Base-by-base conservation (phyloP, 768 basidiomycete species). In the Pleurotus platypus region DNA sequence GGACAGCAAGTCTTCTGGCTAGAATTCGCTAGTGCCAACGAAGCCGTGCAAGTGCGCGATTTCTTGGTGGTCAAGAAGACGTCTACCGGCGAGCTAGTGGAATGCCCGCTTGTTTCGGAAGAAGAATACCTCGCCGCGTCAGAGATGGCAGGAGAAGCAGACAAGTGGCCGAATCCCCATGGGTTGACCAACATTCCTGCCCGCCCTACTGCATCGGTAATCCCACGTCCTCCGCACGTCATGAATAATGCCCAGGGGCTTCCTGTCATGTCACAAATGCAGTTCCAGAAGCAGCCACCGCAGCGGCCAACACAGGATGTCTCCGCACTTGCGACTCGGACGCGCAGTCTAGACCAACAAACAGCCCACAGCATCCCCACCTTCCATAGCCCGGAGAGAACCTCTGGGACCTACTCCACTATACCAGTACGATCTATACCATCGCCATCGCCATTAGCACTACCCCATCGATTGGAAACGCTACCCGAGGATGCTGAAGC, bases 1-100 rank as follows among this genome's bases (percentile, higher is more conserved):
- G 51, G 51, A 16, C 51, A 42, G 18, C 51, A 54, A 42, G 51
- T 54, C 37, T 54, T 54, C 51, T 54, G 51, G 51, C 51, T 54
- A 11, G 51, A 54, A 24, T 42, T 54, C n/a, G 51, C 51, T 26
- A 38, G 35, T 26, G 51, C 51, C 6, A 39, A 12, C 26, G 51
- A 54, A 54, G 51, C 51, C 13, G 38, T 39, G 4, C 51, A 54
- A 26, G 51, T 54, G 18, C 37, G 51, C 16, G 51, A 54, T 13
- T 54, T 54, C 39, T n/a, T 54, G 38, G 51, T 42, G 11, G 51
- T 54, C 18, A 54, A 54, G 51, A 54, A 54, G 22, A 43, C 51
- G 12, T 39, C 51, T 40, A 40, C 51, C 15, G 51, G 51, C 39
- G 51, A 54, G 42, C 38, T 54, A 39, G 51, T 54, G 22, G 51